A percentile compares a stretch with the other conserved stretches of the same genome.
phyloP scores from a whole-genome alignment of 108 stramenopile genomes.

The Cyclostephanos tholiformis region DNA sequence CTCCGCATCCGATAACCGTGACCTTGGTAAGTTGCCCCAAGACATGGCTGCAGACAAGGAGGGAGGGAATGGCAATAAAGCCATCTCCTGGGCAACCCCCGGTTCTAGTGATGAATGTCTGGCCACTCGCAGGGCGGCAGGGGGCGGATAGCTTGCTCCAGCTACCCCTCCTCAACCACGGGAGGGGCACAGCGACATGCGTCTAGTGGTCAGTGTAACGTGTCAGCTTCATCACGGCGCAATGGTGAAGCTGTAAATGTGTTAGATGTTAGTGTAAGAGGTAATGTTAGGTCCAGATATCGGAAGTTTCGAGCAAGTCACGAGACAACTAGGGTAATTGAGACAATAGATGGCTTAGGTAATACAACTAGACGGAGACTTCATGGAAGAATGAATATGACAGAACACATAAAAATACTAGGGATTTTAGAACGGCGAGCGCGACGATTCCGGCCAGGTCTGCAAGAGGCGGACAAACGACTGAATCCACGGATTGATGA shows the following conservation, averaged over 20 bases:
- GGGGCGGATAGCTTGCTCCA: neutral
- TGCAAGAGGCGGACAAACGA: neutral
- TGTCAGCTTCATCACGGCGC: neutral
- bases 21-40: neutral
- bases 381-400: neutral
- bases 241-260: neutral
- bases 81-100: neutral
- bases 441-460: neutral
- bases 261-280: neutral
- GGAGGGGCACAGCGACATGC: neutral
- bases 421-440: neutral
- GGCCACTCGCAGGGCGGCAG: neutral
- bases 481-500: neutral
- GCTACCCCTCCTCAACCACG: too few species aligned
- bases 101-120: neutral
- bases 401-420: neutral
- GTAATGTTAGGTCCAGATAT: neutral
- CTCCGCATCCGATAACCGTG: neutral
- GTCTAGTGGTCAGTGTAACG: neutral
- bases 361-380: neutral
- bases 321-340: neutral
- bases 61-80: neutral
- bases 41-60: neutral
- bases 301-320: neutral
- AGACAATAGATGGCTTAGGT: too few species aligned